These are phyloP conservation scores for Pelargonium fulgidum DNA, from an alignment of 441 rosid genomes.

Conservation along the genomic window DNA sequence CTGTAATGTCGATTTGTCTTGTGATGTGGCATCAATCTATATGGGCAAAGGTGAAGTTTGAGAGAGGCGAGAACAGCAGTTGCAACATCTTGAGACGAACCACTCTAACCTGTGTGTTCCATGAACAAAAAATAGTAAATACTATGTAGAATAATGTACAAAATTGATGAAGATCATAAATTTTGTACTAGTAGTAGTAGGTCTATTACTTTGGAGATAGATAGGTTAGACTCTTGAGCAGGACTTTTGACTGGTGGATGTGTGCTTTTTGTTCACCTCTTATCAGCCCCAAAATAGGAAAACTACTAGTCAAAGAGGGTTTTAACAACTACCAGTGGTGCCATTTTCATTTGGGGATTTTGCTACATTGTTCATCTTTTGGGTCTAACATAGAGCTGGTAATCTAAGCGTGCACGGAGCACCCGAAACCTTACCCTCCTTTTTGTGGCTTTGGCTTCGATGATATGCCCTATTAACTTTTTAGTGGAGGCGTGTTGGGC, in stretches of 20 bases:
- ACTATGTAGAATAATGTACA: not conserved
- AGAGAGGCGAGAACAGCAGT: slow-evolving; percentile 25
- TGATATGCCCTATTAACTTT: no score
- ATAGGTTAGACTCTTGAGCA: no score
- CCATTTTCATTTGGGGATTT: not conserved
- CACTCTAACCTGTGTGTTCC: slow-evolving; percentile 43
- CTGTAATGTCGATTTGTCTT: not conserved
- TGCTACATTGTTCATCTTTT: no score
- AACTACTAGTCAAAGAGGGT: not conserved
- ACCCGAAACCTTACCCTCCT: no score
- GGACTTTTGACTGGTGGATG: not conserved
- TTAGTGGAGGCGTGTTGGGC: no score
- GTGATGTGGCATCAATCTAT: not conserved
- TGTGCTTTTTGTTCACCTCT: not conserved
- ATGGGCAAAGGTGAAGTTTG: not conserved
- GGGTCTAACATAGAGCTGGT: not conserved
- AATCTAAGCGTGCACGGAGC: no score
- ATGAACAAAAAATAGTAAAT: not conserved
- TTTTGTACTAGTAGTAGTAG: not conserved
- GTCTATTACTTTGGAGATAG: not conserved
- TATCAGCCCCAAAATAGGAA: not conserved
- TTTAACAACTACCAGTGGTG: not conserved
- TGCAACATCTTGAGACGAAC: slow-evolving; percentile 47
- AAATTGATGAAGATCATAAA: not conserved
- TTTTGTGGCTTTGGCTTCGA: no score